These are phyloP conservation scores for Osmanthus fragrans DNA, from an alignment of 257 asterid species.

Conservation along the genomic window DNA sequence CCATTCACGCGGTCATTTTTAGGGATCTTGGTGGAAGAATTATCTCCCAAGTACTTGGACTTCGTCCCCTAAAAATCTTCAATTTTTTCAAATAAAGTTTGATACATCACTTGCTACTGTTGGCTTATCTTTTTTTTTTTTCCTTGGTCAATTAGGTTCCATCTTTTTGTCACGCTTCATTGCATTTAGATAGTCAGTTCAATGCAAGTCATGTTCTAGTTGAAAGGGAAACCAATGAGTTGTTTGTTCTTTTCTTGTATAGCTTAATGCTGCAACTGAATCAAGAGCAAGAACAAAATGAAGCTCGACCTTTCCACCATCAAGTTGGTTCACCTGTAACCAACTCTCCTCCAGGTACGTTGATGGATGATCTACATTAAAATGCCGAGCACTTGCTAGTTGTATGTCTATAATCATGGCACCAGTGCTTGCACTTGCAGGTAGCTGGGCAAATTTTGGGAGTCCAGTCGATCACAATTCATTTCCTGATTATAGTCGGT, in stretches of 20 bases:
- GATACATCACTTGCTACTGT: background rate
- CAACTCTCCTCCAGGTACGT: conserved; percentile 87
- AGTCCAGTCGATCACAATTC: conserved; percentile 77
- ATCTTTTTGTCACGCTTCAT: background rate
- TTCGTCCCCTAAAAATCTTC: too few relatives aligned
- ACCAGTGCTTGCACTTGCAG: conserved; percentile 32
- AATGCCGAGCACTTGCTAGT: background rate
- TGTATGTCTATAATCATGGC: conserved; percentile 2
- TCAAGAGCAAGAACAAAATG: conserved; percentile 88
- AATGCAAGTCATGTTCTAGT: background rate
- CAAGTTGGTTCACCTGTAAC: conserved; percentile 83
- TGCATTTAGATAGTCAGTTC: background rate
- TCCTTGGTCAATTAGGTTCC: background rate
- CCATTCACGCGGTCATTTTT: background rate
- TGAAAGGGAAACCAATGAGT: background rate
- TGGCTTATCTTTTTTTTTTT: background rate
- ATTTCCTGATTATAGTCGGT: conserved; percentile 49
- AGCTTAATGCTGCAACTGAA: conserved; percentile 85
- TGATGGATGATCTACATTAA: conserved; percentile 4
- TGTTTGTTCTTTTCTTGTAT: conserved; percentile 24
- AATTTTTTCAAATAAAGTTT: too few relatives aligned
- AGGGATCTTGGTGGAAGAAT: background rate
- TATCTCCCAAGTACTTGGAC: too few relatives aligned
- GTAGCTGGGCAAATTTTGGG: conserved; percentile 78
- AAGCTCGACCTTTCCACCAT: conserved; percentile 56